Evolutionary conservation across 257 asterid species (phyloP).

Genomic region (Solanum sitiens): DNA sequence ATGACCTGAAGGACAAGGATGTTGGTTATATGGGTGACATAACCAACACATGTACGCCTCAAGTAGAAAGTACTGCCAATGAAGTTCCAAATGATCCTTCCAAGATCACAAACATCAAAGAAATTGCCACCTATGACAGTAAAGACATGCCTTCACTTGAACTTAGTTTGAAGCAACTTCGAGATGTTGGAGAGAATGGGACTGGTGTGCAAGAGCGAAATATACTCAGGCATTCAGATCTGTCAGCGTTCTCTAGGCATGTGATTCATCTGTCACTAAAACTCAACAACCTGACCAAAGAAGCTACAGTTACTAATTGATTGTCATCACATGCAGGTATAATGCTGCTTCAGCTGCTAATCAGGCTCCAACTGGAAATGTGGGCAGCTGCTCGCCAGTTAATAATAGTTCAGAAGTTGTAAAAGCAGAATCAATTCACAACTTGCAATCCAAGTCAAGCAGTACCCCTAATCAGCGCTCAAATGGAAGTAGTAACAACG

Average conservation of each 20-base stretch:
- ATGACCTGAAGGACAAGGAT: constrained; percentile 11
- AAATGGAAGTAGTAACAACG: constrained; percentile 40
- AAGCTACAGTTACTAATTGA: neutral
- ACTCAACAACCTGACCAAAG: neutral
- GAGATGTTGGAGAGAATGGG: constrained; percentile 22
- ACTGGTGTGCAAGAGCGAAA: constrained; percentile 26
- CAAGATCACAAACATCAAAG: constrained; percentile 9
- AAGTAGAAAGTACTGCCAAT: constrained; percentile 3
- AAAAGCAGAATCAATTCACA: constrained; percentile 25
- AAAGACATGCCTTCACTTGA: constrained; percentile 24
- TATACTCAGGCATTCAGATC: constrained; percentile 32
- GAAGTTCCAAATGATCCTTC: constrained; percentile 16
- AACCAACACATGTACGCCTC: constrained; percentile 3
- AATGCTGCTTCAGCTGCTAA: constrained; percentile 20
- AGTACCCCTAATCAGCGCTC: constrained; percentile 35
- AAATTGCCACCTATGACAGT: constrained; percentile 4
- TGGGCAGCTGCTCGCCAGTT: constrained; percentile 38
- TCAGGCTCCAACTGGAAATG: constrained; percentile 29
- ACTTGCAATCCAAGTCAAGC: constrained; percentile 22
- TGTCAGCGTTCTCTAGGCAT: constrained; percentile 44
- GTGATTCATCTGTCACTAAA: neutral
- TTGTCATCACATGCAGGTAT: constrained; percentile 23
- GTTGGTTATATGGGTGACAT: constrained; percentile 8
- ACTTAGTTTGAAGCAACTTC: constrained; percentile 23
- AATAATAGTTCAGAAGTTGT: constrained; percentile 31